Evolutionary conservation across 441 rosid species (phyloP), one percentile per base, ranked within the genome.

Genomic region (Pelargonium australe): DNA sequence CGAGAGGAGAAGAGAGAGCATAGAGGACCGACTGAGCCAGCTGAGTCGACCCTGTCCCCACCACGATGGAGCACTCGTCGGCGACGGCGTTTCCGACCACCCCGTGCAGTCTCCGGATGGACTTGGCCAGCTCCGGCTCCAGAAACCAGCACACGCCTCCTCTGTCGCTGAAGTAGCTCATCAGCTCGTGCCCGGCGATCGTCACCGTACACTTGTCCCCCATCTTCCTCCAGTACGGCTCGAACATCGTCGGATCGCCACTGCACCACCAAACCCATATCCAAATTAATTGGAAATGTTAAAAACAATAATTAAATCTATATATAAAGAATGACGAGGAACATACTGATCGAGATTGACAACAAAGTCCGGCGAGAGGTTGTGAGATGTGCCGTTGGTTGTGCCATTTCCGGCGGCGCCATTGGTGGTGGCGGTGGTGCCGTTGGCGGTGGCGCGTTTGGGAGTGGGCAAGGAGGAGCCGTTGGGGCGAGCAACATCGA

Each of bases 1-100:
- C 77, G 11, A 55, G 61, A 0, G 80, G 75, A 1, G 85, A 72
- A 64, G 88, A 72, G 68, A 91, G 84, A 67, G 97, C 98, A 72
- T 81, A 89, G 2, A 93, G 80, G 47, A 85, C 85, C 0, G 98
- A 96, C 73, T 80, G 85, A 66, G 76, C 78, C 25, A 93, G 89
- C 81, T 87, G 96, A 7, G 96, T 83, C 1, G 98, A 89, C 10
- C 98, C 98, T 0, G 91, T 89, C 40, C 98, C 98, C 12, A 88
- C 95, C 71, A 93, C 84, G 58, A 91, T 16, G 69, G 79, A 73
- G 0, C 83, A 72, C n/a, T 76, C 92, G 7, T 85, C 86, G 0
- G 80, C 58, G 3, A 71, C 83, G 1, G 96, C 97, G 65, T 93
- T 93, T 9, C 93, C 88, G n/a, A 88, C 85, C 28, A 64, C 78